Percentiles rank a stretch among this genome's conserved stretches.
Conservation (phyloP, 176 grass and related monocot genomes). For the Pontederia crassipes region DNA sequence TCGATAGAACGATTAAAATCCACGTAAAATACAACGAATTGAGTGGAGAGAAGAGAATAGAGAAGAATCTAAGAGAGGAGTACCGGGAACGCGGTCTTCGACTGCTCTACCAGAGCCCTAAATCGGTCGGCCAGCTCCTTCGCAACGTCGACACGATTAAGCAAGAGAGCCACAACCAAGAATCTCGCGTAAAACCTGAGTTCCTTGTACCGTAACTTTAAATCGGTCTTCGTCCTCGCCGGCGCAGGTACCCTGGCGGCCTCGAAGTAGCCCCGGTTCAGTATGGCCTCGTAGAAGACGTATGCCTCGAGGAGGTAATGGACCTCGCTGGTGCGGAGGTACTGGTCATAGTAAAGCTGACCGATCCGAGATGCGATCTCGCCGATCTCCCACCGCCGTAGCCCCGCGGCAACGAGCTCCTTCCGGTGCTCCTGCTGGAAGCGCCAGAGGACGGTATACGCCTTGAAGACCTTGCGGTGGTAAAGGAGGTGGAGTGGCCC, state of each 20-base stretch:
- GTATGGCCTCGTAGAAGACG: slow-evolving; percentile 98
- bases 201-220: slow-evolving; percentile 77
- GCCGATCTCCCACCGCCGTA: slow-evolving; percentile 82
- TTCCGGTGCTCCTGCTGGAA: slow-evolving; percentile 67
- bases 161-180: slow-evolving; percentile 67
- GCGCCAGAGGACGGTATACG: slow-evolving; percentile 81
- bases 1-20: neutral
- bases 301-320: slow-evolving; percentile 85
- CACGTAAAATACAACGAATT: neutral
- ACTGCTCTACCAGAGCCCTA: slow-evolving; percentile 60
- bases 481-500: slow-evolving; percentile 48
- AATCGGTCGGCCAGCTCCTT: slow-evolving; percentile 57
- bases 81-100: slow-evolving; percentile 73
- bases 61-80: neutral
- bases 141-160: slow-evolving; percentile 58
- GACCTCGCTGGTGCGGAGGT: slow-evolving; percentile 89
- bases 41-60: neutral
- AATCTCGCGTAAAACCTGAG: slow-evolving; percentile 81
- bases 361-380: slow-evolving; percentile 98
- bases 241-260: slow-evolving; percentile 18
- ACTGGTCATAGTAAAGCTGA: slow-evolving; percentile 92
- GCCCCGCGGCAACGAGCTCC: slow-evolving; percentile 55
- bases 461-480: slow-evolving; percentile 95
- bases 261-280: slow-evolving; percentile 76
- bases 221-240: slow-evolving; percentile 23